Conservation (phyloP, 768 basidiomycete genomes). For the Russula sp. region DNA sequence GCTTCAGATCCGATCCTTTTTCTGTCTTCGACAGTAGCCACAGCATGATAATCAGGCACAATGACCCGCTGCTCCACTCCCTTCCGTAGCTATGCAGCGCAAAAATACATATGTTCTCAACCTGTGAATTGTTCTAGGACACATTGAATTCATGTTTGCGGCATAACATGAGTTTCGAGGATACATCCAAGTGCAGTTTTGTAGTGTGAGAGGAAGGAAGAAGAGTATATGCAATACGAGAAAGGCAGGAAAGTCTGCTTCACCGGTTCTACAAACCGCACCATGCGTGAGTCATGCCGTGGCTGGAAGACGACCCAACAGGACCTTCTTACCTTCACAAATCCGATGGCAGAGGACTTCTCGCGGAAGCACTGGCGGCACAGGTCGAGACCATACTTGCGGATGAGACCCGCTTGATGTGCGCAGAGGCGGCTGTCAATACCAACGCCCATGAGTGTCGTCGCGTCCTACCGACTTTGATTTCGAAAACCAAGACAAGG, state of each 20-base stretch:
- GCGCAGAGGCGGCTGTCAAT: constrained; percentile 81
- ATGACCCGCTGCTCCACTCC: background rate
- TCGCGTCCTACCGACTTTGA: background rate
- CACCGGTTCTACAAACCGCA: constrained; percentile 14
- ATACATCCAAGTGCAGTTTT: constrained; percentile 11
- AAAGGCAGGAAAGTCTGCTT: background rate
- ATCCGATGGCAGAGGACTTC: constrained; percentile 89
- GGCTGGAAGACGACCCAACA: background rate
- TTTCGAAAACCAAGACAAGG: background rate
- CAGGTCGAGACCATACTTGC: constrained; percentile 94
- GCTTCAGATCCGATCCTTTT: background rate
- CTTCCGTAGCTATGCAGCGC: background rate
- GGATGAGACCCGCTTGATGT: constrained; percentile 96
- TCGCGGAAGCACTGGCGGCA: constrained; percentile 99
- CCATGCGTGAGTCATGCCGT: background rate
- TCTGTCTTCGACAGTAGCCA: background rate
- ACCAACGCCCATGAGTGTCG: constrained; percentile 1
- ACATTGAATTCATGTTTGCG: constrained; percentile 7
- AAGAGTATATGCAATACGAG: constrained; percentile 1
- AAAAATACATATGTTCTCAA: background rate
- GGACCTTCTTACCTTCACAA: constrained; percentile 71
- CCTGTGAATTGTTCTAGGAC: background rate
- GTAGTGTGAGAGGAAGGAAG: background rate
- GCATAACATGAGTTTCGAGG: background rate
- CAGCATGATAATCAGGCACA: background rate